A percentile compares a stretch with the other conserved stretches of the same genome.
Evolutionary conservation across 2,329 filamentous ascomycete genomes (phyloP).

Genomic region (Penicillium sclerotiorum): DNA sequence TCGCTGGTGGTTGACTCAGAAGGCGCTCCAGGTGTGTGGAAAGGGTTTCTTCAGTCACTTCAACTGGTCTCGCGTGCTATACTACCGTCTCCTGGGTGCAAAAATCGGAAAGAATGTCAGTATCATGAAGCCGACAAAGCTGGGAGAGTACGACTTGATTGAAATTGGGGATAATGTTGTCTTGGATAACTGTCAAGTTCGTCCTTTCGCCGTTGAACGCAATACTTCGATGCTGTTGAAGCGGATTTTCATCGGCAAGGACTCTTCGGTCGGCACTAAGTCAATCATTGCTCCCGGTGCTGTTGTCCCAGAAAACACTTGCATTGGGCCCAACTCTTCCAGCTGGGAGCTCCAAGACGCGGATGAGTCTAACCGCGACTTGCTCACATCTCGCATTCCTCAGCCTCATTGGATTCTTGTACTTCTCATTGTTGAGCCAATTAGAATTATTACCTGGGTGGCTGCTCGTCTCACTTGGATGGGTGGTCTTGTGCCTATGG

Average conservation of each 20-base stretch:
- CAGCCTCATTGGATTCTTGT: conserved; percentile 50
- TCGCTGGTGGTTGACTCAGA: conserved; percentile 62
- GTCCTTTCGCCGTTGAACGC: conserved; percentile 59
- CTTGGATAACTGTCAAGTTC: conserved; percentile 52
- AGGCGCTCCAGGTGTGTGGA: conserved; percentile 54
- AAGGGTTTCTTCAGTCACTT: conserved; percentile 32
- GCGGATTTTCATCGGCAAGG: conserved; percentile 53
- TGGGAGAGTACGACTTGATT: conserved; percentile 62
- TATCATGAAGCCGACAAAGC: conserved; percentile 43
- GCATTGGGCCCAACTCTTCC: conserved; percentile 60
- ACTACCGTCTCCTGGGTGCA: conserved; percentile 57
- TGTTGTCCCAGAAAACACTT: conserved; percentile 51
- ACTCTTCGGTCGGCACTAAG: conserved; percentile 52
- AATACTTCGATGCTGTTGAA: conserved; percentile 62
- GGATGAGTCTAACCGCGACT: conserved; percentile 54
- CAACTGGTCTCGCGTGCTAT: conserved; percentile 46
- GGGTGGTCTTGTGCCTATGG: conserved; percentile 30
- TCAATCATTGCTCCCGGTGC: conserved; percentile 57
- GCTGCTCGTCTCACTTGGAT: conserved; percentile 51
- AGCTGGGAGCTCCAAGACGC: conserved; percentile 54
- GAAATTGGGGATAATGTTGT: conserved; percentile 55
- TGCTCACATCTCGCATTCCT: conserved; percentile 43
- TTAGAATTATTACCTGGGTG: conserved; percentile 45
- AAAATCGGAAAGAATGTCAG: conserved; percentile 56
- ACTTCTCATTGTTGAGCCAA: conserved; percentile 49